Evolutionary conservation across 441 rosid genomes (phyloP).

Genomic region (Pelargonium myrrhifolium): DNA sequence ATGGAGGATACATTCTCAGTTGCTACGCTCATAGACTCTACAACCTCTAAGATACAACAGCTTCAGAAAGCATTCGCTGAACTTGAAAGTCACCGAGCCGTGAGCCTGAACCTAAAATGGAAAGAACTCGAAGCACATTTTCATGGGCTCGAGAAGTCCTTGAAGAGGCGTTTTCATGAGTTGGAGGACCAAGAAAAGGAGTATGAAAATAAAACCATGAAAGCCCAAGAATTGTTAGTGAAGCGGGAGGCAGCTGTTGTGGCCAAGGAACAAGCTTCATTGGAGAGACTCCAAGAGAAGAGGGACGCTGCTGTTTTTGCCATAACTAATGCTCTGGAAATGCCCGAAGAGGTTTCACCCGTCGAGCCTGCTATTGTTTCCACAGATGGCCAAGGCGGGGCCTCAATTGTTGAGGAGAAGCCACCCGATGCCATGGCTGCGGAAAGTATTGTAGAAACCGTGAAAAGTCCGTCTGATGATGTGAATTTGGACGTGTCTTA

Average conservation of each 20-base stretch:
- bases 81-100: conserved; percentile 82
- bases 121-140: conserved; percentile 94
- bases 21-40: conserved; percentile 72
- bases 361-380: conserved; percentile 32
- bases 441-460: conserved; percentile 43
- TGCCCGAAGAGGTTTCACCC: conserved; percentile 40
- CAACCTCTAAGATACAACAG: conserved; percentile 83
- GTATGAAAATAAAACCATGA: conserved; percentile 58
- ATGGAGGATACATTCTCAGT: conserved; percentile 75
- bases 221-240: conserved; percentile 64
- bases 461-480: conserved; percentile 39
- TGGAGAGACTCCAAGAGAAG: conserved; percentile 77
- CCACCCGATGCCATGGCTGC: conserved; percentile 36
- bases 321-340: conserved; percentile 53
- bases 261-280: conserved; percentile 65
- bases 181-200: conserved; percentile 88
- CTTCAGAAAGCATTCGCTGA: conserved; percentile 98
- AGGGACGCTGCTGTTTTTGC: conserved; percentile 74
- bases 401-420: conserved; percentile 31
- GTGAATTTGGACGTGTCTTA: conserved; percentile 53
- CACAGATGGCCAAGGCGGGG: conserved; percentile 35
- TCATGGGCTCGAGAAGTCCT: conserved; percentile 91
- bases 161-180: conserved; percentile 95
- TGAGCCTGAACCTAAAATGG: conserved; percentile 88
- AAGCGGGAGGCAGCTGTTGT: conserved; percentile 65